phyloP scores from a whole-genome alignment of 116 monocot genomes.

The Dioscorea cayenensis region DNA sequence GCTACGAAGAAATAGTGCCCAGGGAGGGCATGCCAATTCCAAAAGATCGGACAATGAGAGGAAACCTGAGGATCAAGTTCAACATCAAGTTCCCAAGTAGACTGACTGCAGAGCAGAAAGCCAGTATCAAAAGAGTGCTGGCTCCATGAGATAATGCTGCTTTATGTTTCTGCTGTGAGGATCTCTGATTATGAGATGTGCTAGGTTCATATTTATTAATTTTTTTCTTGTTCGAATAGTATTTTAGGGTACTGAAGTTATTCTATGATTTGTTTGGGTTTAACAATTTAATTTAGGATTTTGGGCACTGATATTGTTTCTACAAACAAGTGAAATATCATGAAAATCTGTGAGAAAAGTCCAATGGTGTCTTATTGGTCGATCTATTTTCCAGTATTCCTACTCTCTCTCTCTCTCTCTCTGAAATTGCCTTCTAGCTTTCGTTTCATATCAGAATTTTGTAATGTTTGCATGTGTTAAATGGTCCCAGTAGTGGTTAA shows the following conservation, averaged over 20 bases:
- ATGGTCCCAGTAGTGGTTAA: no score
- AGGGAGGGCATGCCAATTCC: constrained; percentile 41
- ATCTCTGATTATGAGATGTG: neutral
- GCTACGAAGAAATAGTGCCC: constrained; percentile 31
- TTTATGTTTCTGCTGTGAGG: neutral
- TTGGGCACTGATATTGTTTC: no score
- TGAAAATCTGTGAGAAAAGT: neutral
- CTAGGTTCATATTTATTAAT: neutral
- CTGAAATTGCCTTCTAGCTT: no score
- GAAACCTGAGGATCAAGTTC: constrained; percentile 39
- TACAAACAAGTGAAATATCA: neutral
- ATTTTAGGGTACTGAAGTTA: neutral
- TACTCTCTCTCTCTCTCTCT: no score
- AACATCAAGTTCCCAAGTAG: constrained; percentile 33
- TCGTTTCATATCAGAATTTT: no score
- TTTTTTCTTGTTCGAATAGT: neutral
- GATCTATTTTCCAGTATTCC: no score
- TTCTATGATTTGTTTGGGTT: neutral
- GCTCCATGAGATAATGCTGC: constrained; percentile 1
- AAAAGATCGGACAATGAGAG: constrained; percentile 25
- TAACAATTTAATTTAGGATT: neutral
- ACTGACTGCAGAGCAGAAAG: constrained; percentile 33
- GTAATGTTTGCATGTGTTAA: no score
- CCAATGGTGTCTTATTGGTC: no score
- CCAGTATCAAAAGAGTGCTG: constrained; percentile 17